These are phyloP conservation scores for Blastomyces emzantsi DNA, from an alignment of 2,329 filamentous ascomycete species.

Conservation along the genomic window DNA sequence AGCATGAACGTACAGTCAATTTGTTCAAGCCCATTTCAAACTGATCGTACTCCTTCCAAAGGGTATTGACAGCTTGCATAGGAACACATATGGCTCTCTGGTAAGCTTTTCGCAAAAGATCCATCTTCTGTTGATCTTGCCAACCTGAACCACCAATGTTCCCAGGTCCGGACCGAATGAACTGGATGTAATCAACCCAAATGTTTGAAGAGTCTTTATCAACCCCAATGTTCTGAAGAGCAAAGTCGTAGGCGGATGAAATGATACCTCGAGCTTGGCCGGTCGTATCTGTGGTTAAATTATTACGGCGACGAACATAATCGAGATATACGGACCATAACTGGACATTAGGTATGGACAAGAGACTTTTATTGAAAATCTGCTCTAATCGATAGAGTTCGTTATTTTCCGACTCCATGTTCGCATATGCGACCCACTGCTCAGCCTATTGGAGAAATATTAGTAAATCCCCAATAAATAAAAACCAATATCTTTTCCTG, in stretches of 20 bases:
- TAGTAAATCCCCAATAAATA: conserved; percentile 26
- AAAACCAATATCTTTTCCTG: conserved; percentile 4
- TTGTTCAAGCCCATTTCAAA: conserved; percentile 95
- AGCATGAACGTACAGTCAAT: conserved; percentile 56
- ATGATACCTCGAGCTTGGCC: conserved; percentile 70
- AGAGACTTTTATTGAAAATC: conserved; percentile 72
- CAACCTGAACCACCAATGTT: conserved; percentile 75
- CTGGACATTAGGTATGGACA: conserved; percentile 69
- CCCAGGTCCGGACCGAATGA: conserved; percentile 81
- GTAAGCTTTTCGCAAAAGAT: conserved; percentile 82
- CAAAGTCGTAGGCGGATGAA: conserved; percentile 82
- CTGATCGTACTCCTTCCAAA: conserved; percentile 97
- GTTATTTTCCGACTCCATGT: conserved; percentile 81
- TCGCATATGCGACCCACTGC: conserved; percentile 79
- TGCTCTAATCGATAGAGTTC: conserved; percentile 71
- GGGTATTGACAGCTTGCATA: conserved; percentile 66
- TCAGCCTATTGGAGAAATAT: conserved; percentile 55
- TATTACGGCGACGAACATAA: conserved; percentile 86
- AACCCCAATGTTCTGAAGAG: conserved; percentile 78
- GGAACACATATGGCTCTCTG: conserved; percentile 83
- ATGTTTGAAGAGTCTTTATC: conserved; percentile 83
- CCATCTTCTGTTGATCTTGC: conserved; percentile 99
- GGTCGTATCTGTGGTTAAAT: conserved; percentile 67
- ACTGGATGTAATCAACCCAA: conserved; percentile 92
- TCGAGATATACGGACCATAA: conserved; percentile 93